These are phyloP conservation scores for Chaetomium sp. DNA, from an alignment of 2,329 filamentous ascomycete species.

Conservation along the genomic window DNA sequence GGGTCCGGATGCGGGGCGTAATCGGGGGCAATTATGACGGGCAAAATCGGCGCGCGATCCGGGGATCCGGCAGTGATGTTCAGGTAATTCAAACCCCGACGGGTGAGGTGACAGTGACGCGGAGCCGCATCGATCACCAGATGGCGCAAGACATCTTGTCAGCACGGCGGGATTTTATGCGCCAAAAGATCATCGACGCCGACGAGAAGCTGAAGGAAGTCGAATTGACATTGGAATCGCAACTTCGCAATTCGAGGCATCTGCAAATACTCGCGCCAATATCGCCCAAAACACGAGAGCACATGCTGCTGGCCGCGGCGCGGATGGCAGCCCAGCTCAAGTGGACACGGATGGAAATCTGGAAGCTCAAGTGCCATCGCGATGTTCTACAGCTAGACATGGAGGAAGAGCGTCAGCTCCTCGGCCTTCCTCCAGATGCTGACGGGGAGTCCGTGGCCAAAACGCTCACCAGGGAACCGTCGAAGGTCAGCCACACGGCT, in stretches of 20 bases:
- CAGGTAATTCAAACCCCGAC: conserved; percentile 61
- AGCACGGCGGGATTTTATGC: conserved; percentile 76
- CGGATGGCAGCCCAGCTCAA: conserved; percentile 82
- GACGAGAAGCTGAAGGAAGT: conserved; percentile 68
- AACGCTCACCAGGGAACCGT: conserved; percentile 26
- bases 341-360: conserved; percentile 91
- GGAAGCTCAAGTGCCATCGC: conserved; percentile 82
- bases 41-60: conserved; percentile 65
- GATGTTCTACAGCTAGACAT: conserved; percentile 83
- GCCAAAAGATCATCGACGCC: conserved; percentile 73
- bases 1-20: conserved; percentile 83
- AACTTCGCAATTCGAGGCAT: conserved; percentile 84
- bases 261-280: conserved; percentile 84
- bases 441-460: conserved; percentile 20
- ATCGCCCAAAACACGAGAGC: conserved; percentile 80
- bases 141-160: conserved; percentile 81
- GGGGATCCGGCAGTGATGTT: conserved; percentile 60
- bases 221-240: conserved; percentile 72
- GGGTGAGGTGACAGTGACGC: conserved; percentile 67
- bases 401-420: conserved; percentile 61
- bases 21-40: conserved; percentile 80
- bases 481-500: conserved; percentile 31
- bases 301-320: conserved; percentile 76
- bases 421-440: conserved; percentile 29
- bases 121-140: conserved; percentile 68